Evolutionary conservation across 1,284 basidiomycete genomes (phyloP).

Genomic region (Mycosarcoma mackinlayi): DNA sequence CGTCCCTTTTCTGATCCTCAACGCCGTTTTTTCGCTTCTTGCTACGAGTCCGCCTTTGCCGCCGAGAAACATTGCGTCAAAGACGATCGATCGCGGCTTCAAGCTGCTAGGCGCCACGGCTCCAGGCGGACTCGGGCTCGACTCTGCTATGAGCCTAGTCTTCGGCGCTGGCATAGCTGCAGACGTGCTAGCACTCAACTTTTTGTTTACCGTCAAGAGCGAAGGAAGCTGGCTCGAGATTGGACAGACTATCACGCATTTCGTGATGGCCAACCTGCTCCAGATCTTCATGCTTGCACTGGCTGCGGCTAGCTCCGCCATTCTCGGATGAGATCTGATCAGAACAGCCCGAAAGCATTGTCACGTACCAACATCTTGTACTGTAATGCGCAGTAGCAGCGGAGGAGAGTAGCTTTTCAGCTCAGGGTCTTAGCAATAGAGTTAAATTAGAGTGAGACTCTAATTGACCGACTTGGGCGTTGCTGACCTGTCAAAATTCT

Average conservation of each 20-base stretch:
- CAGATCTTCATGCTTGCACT: constrained; percentile 75
- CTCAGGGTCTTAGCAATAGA: no score
- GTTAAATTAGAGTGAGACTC: no score
- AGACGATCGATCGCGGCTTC: constrained; percentile 29
- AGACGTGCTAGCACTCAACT: constrained; percentile 74
- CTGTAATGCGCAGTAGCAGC: no score
- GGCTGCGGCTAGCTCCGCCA: constrained; percentile 31
- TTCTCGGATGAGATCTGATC: constrained; percentile 32
- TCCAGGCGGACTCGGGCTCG: constrained; percentile 54
- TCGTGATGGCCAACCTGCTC: constrained; percentile 83
- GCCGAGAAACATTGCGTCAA: constrained; percentile 3
- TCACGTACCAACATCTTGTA: no score
- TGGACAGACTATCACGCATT: constrained; percentile 87
- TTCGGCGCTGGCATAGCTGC: constrained; percentile 57
- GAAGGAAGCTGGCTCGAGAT: constrained; percentile 90
- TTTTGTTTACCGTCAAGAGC: constrained; percentile 85
- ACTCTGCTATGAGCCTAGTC: constrained; percentile 43
- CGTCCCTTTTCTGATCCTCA: constrained; percentile 74
- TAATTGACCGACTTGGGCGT: no score
- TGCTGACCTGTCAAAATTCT: no score
- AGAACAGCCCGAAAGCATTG: no score
- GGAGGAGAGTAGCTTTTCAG: no score
- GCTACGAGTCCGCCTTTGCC: constrained; percentile 16
- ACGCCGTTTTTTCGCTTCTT: constrained; percentile 72
- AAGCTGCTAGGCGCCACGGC: constrained; percentile 45